Conservation (phyloP, 2,329 filamentous ascomycete genomes). For the Colletotrichum chlorophyti region DNA sequence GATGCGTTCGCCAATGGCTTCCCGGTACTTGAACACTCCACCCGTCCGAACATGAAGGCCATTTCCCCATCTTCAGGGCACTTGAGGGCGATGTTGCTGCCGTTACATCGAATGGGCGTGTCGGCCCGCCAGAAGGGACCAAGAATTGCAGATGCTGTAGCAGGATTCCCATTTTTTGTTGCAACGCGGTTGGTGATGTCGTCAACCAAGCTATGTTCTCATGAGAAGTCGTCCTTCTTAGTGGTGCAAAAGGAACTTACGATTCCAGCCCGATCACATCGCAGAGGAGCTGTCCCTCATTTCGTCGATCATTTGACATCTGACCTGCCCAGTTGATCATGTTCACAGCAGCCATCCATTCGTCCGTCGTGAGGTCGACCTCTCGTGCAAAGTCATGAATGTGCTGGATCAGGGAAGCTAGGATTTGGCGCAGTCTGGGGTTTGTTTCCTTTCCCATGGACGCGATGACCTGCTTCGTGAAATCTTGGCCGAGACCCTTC, state of each 20-base stretch:
- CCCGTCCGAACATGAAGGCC: slow-evolving; percentile 69
- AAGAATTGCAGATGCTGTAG: slow-evolving; percentile 80
- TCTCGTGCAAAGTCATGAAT: slow-evolving; percentile 84
- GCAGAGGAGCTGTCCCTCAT: slow-evolving; percentile 76
- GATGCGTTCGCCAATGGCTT: slow-evolving; percentile 69
- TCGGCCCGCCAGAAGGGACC: slow-evolving; percentile 85
- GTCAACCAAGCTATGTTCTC: slow-evolving; percentile 73
- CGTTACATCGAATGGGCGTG: slow-evolving; percentile 73
- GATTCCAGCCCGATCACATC: slow-evolving; percentile 79
- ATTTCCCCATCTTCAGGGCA: slow-evolving; percentile 57
- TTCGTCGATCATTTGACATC: slow-evolving; percentile 71
- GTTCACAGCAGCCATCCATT: slow-evolving; percentile 76
- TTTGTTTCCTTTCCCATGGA: slow-evolving; percentile 76
- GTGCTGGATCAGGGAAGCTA: slow-evolving; percentile 73
- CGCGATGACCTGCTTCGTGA: slow-evolving; percentile 77
- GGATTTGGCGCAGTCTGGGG: slow-evolving; percentile 71
- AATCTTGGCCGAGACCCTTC: slow-evolving; percentile 50
- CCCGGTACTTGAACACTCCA: slow-evolving; percentile 64
- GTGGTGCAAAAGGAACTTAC: slow-evolving; percentile 37
- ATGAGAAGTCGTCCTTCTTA: not conserved
- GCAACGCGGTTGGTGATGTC: slow-evolving; percentile 78
- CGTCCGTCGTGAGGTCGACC: slow-evolving; percentile 78
- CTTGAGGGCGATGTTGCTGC: slow-evolving; percentile 67
- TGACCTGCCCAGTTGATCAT: slow-evolving; percentile 68
- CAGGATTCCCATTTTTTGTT: slow-evolving; percentile 48